phyloP scores from a whole-genome alignment of 371 early-diverging fungal species.

The Synchytrium microbalum region DNA sequence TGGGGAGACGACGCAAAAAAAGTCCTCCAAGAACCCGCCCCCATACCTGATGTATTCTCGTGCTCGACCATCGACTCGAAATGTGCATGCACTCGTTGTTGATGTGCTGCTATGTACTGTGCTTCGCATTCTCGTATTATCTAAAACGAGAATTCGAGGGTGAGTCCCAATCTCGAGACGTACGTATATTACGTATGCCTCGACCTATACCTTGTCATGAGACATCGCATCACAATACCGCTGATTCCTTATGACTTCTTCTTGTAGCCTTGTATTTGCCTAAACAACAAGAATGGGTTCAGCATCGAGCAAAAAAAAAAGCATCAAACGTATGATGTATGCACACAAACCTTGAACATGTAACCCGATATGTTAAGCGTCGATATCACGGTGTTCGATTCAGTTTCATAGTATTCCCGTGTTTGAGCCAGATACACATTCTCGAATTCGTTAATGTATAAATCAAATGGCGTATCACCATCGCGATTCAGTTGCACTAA shows the following conservation, averaged over 20 bases:
- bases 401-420: slow-evolving; percentile 60
- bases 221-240: slow-evolving; percentile 65
- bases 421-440: slow-evolving; percentile 60
- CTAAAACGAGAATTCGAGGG: no score
- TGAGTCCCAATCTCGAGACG: no score
- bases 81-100: slow-evolving; percentile 55
- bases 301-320: not conserved
- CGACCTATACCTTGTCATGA: slow-evolving; percentile 34
- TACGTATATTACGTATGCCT: no score
- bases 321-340: not conserved
- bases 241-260: slow-evolving; percentile 46
- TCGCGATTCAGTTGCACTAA: slow-evolving; percentile 60
- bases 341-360: slow-evolving; percentile 49
- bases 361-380: slow-evolving; percentile 55
- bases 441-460: slow-evolving; percentile 78
- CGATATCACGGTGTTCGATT: slow-evolving; percentile 55
- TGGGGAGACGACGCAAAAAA: no score
- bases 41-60: slow-evolving; percentile 60
- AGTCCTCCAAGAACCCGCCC: no score
- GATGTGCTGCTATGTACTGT: slow-evolving; percentile 65
- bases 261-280: slow-evolving; percentile 44
- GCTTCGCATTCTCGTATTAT: slow-evolving; percentile 64
- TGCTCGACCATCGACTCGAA: slow-evolving; percentile 61
- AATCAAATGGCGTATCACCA: slow-evolving; percentile 56
- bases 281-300: slow-evolving; percentile 8